phyloP scores from a whole-genome alignment of 108 stramenopile genomes.

The Phaeodactylum tricornutum region DNA sequence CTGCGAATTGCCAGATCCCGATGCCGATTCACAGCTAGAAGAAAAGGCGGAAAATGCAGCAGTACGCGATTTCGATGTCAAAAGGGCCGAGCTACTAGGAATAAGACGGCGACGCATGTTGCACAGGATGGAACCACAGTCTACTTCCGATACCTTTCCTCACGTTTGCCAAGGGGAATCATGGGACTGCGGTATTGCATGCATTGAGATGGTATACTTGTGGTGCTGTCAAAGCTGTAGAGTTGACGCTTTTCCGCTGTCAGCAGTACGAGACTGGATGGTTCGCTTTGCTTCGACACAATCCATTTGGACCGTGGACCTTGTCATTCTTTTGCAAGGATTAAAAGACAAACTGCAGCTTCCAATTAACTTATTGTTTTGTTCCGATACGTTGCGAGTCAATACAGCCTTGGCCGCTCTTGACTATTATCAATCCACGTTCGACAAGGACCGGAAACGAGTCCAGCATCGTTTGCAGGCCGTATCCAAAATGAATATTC shows the following conservation, averaged over 20 bases:
- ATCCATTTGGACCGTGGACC: constrained; percentile 76
- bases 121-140: no score
- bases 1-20: no score
- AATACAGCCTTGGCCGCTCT: constrained; percentile 24
- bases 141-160: no score
- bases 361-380: constrained; percentile 4
- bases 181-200: constrained; percentile 17
- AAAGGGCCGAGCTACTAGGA: no score
- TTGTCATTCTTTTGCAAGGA: constrained; percentile 45
- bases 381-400: constrained; percentile 16
- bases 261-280: constrained; percentile 17
- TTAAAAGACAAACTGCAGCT: constrained; percentile 1
- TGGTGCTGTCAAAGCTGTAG: neutral
- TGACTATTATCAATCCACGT: constrained; percentile 51
- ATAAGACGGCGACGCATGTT: no score
- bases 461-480: constrained; percentile 11
- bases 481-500: neutral
- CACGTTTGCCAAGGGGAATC: constrained; percentile 6
- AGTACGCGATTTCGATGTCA: no score
- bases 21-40: no score
- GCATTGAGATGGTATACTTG: constrained; percentile 5
- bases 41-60: no score
- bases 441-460: constrained; percentile 38
- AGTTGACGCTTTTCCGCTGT: neutral
- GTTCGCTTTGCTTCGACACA: constrained; percentile 28